A percentile compares a stretch with the other conserved stretches of the same genome.
phyloP scores from a whole-genome alignment of 768 basidiomycete genomes.

The Mycena vulgaris region DNA sequence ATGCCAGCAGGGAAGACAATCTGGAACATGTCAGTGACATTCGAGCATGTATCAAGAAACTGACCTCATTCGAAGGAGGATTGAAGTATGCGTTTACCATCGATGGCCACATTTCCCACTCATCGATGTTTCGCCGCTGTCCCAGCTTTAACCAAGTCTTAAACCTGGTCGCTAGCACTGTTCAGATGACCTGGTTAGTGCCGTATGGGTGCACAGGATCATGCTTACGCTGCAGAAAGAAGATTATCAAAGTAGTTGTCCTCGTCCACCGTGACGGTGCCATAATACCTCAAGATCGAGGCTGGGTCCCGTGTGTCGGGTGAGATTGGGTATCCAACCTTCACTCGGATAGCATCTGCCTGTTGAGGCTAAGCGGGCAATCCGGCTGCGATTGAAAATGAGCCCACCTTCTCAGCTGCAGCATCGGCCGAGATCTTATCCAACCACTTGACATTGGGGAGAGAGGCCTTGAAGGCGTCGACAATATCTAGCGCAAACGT shows the following conservation, averaged over 20 bases:
- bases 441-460: conserved; percentile 91
- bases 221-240: conserved; percentile 67
- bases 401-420: conserved; percentile 84
- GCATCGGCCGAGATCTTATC: conserved; percentile 85
- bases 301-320: conserved; percentile 84
- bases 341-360: conserved; percentile 88
- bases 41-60: conserved; percentile 23
- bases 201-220: conserved; percentile 18
- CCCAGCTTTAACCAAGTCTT: conserved; percentile 87
- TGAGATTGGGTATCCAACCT: conserved; percentile 93
- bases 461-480: conserved; percentile 83
- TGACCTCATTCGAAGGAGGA: conserved; percentile 89
- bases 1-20: conserved; percentile 98
- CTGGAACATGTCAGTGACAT: conserved; percentile 50
- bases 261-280: conserved; percentile 72
- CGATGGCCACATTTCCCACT: conserved; percentile 92
- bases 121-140: conserved; percentile 71
- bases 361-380: conserved; percentile 45
- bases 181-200: background rate
- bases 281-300: conserved; percentile 84
- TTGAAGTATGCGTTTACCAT: conserved; percentile 93
- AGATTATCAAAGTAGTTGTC: conserved; percentile 90
- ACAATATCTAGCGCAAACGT: conserved; percentile 73
- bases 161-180: conserved; percentile 72
- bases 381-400: background rate